Evolutionary conservation across 257 asterid species (phyloP).

Genomic region (Anisodus tanguticus): DNA sequence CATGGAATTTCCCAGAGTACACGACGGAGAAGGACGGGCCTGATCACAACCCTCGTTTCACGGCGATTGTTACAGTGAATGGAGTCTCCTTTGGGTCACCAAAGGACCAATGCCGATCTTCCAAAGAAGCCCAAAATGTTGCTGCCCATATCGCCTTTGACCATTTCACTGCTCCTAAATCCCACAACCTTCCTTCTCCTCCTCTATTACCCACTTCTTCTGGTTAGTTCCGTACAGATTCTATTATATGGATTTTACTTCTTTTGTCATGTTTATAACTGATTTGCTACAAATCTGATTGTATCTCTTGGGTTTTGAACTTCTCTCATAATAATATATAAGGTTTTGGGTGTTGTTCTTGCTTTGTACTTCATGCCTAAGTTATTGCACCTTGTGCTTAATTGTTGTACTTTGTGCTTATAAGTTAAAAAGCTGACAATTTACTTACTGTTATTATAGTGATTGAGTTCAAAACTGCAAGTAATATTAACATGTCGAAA

Average conservation of each 20-base stretch:
- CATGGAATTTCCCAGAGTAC: slow-evolving; percentile 67
- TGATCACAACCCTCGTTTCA: slow-evolving; percentile 66
- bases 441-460: slow-evolving; percentile 4
- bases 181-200: not conserved
- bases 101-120: slow-evolving; percentile 28
- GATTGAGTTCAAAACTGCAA: slow-evolving; percentile 9
- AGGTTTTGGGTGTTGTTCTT: not conserved
- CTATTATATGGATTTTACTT: not conserved
- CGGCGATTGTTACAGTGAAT: slow-evolving; percentile 46
- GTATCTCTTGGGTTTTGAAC: not conserved
- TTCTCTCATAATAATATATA: not conserved
- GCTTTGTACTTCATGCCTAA: slow-evolving; percentile 17
- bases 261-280: not conserved
- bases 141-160: slow-evolving; percentile 32
- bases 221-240: slow-evolving; percentile 12
- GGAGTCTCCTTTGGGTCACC: slow-evolving; percentile 54
- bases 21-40: slow-evolving; percentile 53
- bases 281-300: not conserved
- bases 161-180: slow-evolving; percentile 4
- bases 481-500: not conserved
- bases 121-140: slow-evolving; percentile 35
- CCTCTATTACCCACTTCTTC: not conserved
- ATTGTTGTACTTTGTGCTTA: not conserved
- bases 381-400: not conserved
- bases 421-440: not conserved